Percentiles rank a stretch among this genome's conserved stretches.
These are phyloP conservation scores for Agaricales sp. DNA, from an alignment of 1,284 basidiomycete genomes.

Conservation along the genomic window DNA sequence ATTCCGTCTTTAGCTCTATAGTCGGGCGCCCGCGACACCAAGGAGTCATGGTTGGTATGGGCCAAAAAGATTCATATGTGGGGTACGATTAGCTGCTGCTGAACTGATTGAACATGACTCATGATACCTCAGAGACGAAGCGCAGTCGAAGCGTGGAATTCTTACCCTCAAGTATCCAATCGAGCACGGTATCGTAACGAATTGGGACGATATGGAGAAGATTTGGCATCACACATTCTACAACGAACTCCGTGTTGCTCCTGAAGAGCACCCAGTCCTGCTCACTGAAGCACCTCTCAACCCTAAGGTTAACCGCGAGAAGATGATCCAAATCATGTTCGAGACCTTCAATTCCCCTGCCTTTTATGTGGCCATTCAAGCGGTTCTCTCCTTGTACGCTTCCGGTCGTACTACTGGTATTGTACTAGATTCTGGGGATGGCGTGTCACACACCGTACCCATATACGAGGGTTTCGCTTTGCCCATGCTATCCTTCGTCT, in stretches of 20 bases:
- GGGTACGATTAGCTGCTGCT: conserved; percentile 36
- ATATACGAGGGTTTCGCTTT: conserved; percentile 96
- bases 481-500: conserved; percentile 90
- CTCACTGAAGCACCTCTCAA: conserved; percentile 91
- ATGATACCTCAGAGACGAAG: conserved; percentile 64
- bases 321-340: conserved; percentile 98
- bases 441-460: conserved; percentile 89
- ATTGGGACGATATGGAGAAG: conserved; percentile 97
- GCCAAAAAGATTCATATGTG: conserved; percentile 82
- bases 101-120: conserved; percentile 1
- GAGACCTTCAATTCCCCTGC: conserved; percentile 94
- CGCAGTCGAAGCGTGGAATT: conserved; percentile 94
- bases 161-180: conserved; percentile 85
- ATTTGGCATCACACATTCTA: conserved; percentile 92
- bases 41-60: conserved; percentile 89
- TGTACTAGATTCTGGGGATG: conserved; percentile 90
- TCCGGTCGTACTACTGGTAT: conserved; percentile 91
- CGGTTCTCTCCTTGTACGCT: conserved; percentile 86
- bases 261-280: conserved; percentile 91
- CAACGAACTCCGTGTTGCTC: conserved; percentile 76
- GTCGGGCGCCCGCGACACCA: conserved; percentile 89
- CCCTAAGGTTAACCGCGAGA: conserved; percentile 92
- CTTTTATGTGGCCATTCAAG: conserved; percentile 92
- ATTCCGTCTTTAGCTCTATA: conserved; percentile 49
- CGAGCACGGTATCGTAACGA: conserved; percentile 83